Evolutionary conservation across 2,329 filamentous ascomycete species (phyloP).

Genomic region (Venturia carpophila): DNA sequence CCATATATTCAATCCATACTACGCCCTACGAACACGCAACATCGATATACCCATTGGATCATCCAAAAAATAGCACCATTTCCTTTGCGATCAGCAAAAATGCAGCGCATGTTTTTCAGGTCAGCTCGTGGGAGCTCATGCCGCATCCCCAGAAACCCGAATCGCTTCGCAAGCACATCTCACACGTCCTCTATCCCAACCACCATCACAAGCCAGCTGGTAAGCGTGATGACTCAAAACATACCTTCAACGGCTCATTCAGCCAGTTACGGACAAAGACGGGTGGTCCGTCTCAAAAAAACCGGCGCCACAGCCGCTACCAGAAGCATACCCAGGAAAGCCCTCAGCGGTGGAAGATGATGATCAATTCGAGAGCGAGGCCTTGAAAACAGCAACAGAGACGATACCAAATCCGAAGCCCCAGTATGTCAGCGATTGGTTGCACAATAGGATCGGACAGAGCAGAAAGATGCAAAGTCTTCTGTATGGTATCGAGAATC

Average conservation of each 20-base stretch:
- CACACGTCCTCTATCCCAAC: not conserved
- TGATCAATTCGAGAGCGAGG: not conserved
- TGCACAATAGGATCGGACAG: not conserved
- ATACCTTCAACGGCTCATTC: not conserved
- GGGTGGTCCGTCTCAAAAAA: not conserved
- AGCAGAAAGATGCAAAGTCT: not conserved
- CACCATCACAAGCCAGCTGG: not conserved
- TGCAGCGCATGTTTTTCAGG: not conserved
- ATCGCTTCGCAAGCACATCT: not conserved
- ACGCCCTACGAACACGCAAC: not conserved
- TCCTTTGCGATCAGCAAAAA: not conserved
- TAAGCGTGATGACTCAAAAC: not conserved
- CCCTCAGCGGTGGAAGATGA: not conserved
- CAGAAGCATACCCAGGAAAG: not conserved
- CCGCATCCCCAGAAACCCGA: not conserved
- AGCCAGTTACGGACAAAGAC: not conserved
- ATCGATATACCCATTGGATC: not conserved
- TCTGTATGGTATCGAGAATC: constrained; percentile 1
- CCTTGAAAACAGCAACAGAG: not conserved
- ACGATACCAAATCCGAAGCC: not conserved
- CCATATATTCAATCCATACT: not conserved
- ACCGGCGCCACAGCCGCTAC: not conserved
- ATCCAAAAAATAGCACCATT: not conserved
- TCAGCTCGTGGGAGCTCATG: not conserved
- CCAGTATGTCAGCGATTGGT: not conserved